These are phyloP conservation scores for Claviceps sp. DNA, from an alignment of 2,329 filamentous ascomycete genomes.

Conservation along the genomic window DNA sequence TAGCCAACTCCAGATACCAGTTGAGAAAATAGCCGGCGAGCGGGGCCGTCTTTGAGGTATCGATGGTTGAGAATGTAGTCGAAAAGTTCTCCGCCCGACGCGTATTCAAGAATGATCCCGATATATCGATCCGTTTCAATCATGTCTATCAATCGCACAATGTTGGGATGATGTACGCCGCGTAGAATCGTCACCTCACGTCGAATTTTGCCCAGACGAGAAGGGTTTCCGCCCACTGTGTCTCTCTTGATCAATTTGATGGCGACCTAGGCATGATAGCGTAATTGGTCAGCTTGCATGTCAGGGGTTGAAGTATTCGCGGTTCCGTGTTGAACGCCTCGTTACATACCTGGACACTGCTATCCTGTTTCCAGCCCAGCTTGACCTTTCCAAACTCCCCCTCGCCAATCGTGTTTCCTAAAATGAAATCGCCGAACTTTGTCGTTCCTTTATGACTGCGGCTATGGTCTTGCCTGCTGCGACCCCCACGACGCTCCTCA, in stretches of 20 bases:
- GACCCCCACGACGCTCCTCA: conserved; percentile 33
- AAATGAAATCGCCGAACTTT: conserved; percentile 88
- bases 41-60: conserved; percentile 87
- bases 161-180: conserved; percentile 86
- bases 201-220: conserved; percentile 88
- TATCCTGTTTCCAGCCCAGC: conserved; percentile 94
- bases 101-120: conserved; percentile 96
- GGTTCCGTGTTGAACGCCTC: too few relatives aligned
- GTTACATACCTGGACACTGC: conserved; percentile 57
- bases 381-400: conserved; percentile 99
- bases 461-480: conserved; percentile 47
- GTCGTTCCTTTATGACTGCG: conserved; percentile 49
- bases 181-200: conserved; percentile 87
- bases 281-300: conserved; percentile 4
- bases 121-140: conserved; percentile 95
- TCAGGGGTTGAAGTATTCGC: neutral
- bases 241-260: conserved; percentile 97
- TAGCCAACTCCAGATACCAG: conserved; percentile 94
- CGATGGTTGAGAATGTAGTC: conserved; percentile 96
- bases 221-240: conserved; percentile 75
- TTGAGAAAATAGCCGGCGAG: conserved; percentile 84
- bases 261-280: conserved; percentile 50
- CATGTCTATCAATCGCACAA: conserved; percentile 95
- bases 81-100: conserved; percentile 92
- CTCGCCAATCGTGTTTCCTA: conserved; percentile 92